These are phyloP conservation scores for Akanthomyces muscarius DNA, from an alignment of 2,329 filamentous ascomycete species.

Conservation along the genomic window DNA sequence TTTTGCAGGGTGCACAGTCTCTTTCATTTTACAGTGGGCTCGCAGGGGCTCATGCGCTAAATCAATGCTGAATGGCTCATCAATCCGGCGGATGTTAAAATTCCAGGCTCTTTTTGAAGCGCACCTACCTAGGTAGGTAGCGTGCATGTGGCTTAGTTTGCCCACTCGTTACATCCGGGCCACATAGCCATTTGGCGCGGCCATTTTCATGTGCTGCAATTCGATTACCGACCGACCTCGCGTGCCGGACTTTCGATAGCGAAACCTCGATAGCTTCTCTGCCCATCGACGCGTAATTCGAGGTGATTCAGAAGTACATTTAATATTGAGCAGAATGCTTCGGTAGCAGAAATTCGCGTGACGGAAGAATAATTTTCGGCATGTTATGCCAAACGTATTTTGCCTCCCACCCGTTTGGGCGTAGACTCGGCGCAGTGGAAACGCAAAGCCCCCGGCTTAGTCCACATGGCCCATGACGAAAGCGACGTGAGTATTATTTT, in stretches of 20 bases:
- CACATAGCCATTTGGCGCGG: constrained; percentile 5
- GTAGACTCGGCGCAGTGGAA: constrained; percentile 15
- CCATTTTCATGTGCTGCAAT: constrained; percentile 14
- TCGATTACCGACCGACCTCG: constrained; percentile 16
- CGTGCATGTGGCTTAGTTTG: constrained; percentile 13
- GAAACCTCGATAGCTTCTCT: not conserved
- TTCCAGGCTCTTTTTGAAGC: constrained; percentile 3
- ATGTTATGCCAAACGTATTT: not conserved
- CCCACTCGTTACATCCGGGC: constrained; percentile 10
- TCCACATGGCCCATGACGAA: constrained; percentile 27
- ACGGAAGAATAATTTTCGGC: not conserved
- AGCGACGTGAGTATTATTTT: constrained; percentile 30
- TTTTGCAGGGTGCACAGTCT: constrained; percentile 12
- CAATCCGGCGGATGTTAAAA: not conserved
- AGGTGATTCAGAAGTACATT: no score
- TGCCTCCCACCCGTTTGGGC: not conserved
- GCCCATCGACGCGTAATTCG: no score
- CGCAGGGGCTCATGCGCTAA: constrained; percentile 3
- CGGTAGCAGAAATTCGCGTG: not conserved
- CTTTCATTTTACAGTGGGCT: constrained; percentile 13
- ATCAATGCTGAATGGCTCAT: constrained; percentile 1
- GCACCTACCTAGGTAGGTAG: not conserved
- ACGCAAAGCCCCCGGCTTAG: not conserved
- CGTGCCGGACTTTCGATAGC: constrained; percentile 1
- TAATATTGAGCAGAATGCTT: not conserved